Conservation (phyloP, 2,329 filamentous ascomycete species). For the Blastomyces parvus region DNA sequence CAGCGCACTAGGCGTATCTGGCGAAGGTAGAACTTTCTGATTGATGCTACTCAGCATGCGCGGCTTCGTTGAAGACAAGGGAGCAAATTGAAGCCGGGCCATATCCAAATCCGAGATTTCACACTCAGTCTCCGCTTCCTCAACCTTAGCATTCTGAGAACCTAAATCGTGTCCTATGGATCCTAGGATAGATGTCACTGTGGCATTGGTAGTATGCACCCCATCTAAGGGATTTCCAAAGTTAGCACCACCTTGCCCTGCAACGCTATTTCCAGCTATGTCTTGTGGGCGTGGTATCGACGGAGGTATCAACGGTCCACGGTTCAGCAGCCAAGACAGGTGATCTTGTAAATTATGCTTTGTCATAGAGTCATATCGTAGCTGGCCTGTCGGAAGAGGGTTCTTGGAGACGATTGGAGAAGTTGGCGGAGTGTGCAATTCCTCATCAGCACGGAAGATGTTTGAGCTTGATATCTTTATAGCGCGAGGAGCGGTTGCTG, state of each 20-base stretch:
- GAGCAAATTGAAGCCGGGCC: conserved; percentile 37
- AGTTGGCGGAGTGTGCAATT: background rate
- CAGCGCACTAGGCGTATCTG: conserved; percentile 18
- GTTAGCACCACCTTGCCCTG: conserved; percentile 11
- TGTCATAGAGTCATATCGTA: conserved; percentile 38
- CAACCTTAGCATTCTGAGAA: conserved; percentile 7
- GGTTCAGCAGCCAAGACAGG: conserved; percentile 40
- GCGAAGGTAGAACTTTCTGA: conserved; percentile 16
- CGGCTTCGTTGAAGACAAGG: conserved; percentile 33
- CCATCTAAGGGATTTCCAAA: conserved; percentile 3
- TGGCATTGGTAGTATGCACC: conserved; percentile 9
- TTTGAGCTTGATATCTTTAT: background rate
- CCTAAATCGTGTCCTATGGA: conserved; percentile 13
- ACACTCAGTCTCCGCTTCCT: conserved; percentile 20
- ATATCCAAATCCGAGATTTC: conserved; percentile 28
- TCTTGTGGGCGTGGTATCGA: conserved; percentile 24
- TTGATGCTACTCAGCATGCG: conserved; percentile 30
- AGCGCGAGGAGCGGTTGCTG: background rate
- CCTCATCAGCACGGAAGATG: background rate
- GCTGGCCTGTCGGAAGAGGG: conserved; percentile 10
- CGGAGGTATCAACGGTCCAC: conserved; percentile 28
- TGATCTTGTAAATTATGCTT: conserved; percentile 39
- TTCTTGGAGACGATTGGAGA: background rate
- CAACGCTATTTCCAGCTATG: conserved; percentile 13
- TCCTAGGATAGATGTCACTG: conserved; percentile 12